Evolutionary conservation across 2,329 filamentous ascomycete genomes (phyloP), one percentile per base, ranked within the genome.

Genomic region (Aspergillus ustus): DNA sequence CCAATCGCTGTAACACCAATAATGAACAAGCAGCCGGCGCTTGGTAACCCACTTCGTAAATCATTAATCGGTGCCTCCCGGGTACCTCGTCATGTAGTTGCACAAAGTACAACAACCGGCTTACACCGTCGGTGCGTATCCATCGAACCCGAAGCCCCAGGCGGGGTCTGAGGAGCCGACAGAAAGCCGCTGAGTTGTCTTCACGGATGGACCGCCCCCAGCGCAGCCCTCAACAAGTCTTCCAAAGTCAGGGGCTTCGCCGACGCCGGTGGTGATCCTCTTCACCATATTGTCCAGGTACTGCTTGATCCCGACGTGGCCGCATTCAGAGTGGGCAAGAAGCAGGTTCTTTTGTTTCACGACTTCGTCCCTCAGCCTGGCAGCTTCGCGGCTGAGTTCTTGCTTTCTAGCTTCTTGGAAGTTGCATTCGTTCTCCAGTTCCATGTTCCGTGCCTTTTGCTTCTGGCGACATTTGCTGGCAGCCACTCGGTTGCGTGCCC

Each of bases 401-500:
- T 57, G 46, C 29, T 49, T 28, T 4, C 22, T 37, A 29, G 74
- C 44, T 31, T 51, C 53, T 17, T 50, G 25, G 20, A 22, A 17
- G 37, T 45, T 19, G 62, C 69, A 77, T 2, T 67, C 69, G 11
- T 60, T 74, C 65, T 87, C 84, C 15, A 87, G 79, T 43, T 78
- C 70, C 59, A 81, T 77, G 40, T 82, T 83, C 68, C 84, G 84
- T 63, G 84, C 82, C 73, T 87, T 87, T 75, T 87, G 87, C 77
- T 87, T 87, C 67, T 84, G 82, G n/a, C 85, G 82, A 71, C 85
- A 87, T 66, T 87, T 87, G 70, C 83, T 84, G 5, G 85, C 85
- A 2, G 85, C 85, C 1, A 85, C 73, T 2, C 85, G 81, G 67
- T 87, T 87, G 66, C 86, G 83, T 70, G 87, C 84, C 20, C 87